Conservation (phyloP, 352 stramenopile species). For the Globisporangium paroecandrum region DNA sequence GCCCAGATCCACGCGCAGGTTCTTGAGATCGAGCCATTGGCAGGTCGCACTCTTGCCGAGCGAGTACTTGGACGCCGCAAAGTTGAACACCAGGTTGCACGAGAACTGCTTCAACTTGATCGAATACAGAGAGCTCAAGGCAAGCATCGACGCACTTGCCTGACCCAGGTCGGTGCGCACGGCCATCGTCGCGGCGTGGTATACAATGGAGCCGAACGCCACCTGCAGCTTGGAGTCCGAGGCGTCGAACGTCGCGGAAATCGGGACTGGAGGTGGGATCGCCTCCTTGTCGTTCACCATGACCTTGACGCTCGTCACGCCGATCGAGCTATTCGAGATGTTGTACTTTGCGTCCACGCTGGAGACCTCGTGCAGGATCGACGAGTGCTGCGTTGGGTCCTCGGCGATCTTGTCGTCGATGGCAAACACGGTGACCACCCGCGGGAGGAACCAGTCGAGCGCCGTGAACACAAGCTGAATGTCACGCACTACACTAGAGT, state of each 20-base stretch:
- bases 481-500: conserved; percentile 12
- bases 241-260: conserved; percentile 45
- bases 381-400: conserved; percentile 52
- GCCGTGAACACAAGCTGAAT: conserved; percentile 59
- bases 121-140: conserved; percentile 21
- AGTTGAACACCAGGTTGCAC: conserved; percentile 47
- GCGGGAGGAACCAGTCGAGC: conserved; percentile 49
- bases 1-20: conserved; percentile 47
- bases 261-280: conserved; percentile 50
- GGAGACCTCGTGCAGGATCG: conserved; percentile 34
- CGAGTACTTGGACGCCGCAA: conserved; percentile 28
- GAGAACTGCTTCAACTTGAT: conserved; percentile 42
- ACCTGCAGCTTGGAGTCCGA: conserved; percentile 53
- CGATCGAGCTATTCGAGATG: conserved; percentile 47
- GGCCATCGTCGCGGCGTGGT: conserved; percentile 60
- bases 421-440: conserved; percentile 48
- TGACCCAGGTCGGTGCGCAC: conserved; percentile 16
- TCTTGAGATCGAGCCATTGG: conserved; percentile 54
- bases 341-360: conserved; percentile 66
- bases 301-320: conserved; percentile 37
- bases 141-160: neutral
- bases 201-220: conserved; percentile 63
- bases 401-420: conserved; percentile 64
- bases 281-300: conserved; percentile 64
- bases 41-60: conserved; percentile 40